A percentile compares a stretch with the other conserved stretches of the same genome.
Conservation (phyloP, 306 rosid species). For the Castanea crenata region DNA sequence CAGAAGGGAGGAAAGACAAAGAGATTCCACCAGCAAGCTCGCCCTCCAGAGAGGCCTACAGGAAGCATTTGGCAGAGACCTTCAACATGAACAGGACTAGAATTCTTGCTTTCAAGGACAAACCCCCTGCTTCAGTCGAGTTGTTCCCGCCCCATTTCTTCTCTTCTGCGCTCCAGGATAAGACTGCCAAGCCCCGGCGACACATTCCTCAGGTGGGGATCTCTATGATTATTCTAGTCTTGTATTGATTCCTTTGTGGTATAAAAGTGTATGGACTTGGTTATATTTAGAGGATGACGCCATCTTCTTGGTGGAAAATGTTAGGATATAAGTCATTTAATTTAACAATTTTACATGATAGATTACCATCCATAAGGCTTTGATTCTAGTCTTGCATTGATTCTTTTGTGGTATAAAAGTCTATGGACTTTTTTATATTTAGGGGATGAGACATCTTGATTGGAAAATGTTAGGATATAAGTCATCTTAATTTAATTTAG, state of each 20-base stretch:
- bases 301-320: too few species aligned
- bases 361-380: too few species aligned
- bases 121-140: slow-evolving; percentile 65
- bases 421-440: too few species aligned
- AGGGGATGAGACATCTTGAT: too few species aligned
- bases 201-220: slow-evolving; percentile 65
- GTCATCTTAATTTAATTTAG: too few species aligned
- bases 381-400: too few species aligned
- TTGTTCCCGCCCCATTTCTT: slow-evolving; percentile 44
- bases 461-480: too few species aligned
- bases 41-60: slow-evolving; percentile 63
- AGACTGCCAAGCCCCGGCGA: slow-evolving; percentile 43
- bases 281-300: not conserved
- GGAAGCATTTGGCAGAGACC: slow-evolving; percentile 62
- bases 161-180: slow-evolving; percentile 33
- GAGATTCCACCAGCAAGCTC: slow-evolving; percentile 55
- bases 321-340: too few species aligned
- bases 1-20: slow-evolving; percentile 44
- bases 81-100: slow-evolving; percentile 65
- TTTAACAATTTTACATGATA: too few species aligned
- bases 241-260: not conserved
- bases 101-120: slow-evolving; percentile 87
- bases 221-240: slow-evolving; percentile 10
- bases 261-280: not conserved
- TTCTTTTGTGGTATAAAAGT: too few species aligned